These are phyloP conservation scores for Termitomyces heimii DNA, from an alignment of 768 basidiomycete species.

Conservation along the genomic window DNA sequence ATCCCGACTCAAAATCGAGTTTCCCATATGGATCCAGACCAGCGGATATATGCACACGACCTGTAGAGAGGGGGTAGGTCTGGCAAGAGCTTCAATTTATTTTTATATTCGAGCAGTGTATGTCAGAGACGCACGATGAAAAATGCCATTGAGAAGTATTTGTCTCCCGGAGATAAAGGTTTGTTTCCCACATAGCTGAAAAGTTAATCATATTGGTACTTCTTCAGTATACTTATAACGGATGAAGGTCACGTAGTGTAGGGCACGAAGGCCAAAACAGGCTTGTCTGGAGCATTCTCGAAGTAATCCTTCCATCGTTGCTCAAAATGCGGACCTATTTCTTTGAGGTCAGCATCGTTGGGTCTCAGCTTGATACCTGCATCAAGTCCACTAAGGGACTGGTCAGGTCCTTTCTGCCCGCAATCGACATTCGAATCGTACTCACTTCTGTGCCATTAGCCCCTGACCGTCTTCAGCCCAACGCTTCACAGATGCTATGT, in stretches of 20 bases:
- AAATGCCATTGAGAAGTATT: slow-evolving; percentile 19
- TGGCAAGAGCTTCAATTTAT: slow-evolving; percentile 9
- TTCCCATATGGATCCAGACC: slow-evolving; percentile 33
- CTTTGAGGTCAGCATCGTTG: slow-evolving; percentile 37
- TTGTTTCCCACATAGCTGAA: slow-evolving; percentile 12
- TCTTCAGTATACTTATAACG: too few species aligned
- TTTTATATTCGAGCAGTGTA: slow-evolving; percentile 7
- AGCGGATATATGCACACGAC: slow-evolving; percentile 42
- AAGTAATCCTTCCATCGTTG: slow-evolving; percentile 46
- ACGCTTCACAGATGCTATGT: slow-evolving; percentile 9
- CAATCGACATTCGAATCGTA: not conserved
- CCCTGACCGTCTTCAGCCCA: slow-evolving; percentile 14
- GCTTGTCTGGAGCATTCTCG: slow-evolving; percentile 49
- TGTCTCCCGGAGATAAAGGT: slow-evolving; percentile 9
- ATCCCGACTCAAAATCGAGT: slow-evolving; percentile 39
- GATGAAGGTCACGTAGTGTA: slow-evolving; percentile 27
- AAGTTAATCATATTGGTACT: not conserved
- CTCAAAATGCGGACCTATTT: slow-evolving; percentile 42
- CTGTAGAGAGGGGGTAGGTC: slow-evolving; percentile 43
- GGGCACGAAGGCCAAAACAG: slow-evolving; percentile 36
- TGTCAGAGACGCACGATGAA: slow-evolving; percentile 16
- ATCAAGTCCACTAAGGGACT: slow-evolving; percentile 37
- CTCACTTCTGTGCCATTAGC: slow-evolving; percentile 48
- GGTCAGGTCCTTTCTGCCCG: not conserved
- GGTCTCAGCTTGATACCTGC: slow-evolving; percentile 8